These are phyloP conservation scores for Chalciporus chontae DNA, from an alignment of 768 basidiomycete genomes.

Conservation along the genomic window DNA sequence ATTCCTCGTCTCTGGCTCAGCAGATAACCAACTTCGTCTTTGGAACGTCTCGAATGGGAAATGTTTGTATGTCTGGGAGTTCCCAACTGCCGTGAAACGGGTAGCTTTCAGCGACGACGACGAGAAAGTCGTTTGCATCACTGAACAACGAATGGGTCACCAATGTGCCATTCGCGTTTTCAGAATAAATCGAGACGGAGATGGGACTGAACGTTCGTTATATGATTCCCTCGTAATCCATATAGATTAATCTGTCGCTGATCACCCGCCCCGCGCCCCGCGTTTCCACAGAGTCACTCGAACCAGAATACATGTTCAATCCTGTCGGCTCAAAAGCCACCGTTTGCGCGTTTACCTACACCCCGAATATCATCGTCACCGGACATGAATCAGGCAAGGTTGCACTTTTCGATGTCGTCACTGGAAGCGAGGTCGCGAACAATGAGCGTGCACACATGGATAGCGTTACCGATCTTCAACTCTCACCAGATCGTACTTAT, in stretches of 20 bases:
- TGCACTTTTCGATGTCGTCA: conserved; percentile 83
- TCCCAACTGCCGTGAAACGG: conserved; percentile 95
- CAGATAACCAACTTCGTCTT: conserved; percentile 88
- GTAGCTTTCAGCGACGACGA: conserved; percentile 90
- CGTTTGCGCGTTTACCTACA: conserved; percentile 86
- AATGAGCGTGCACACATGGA: conserved; percentile 90
- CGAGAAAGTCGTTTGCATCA: conserved; percentile 83
- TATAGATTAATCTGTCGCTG: conserved; percentile 3
- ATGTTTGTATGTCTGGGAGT: conserved; percentile 94
- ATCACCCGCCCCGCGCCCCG: not conserved
- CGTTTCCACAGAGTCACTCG: conserved; percentile 57
- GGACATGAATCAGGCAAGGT: conserved; percentile 97
- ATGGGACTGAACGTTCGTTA: conserved; percentile 70
- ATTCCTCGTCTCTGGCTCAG: conserved; percentile 87
- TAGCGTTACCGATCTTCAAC: conserved; percentile 87
- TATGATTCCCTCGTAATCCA: no score
- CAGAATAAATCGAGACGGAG: conserved; percentile 76
- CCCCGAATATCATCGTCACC: conserved; percentile 77
- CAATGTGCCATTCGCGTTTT: conserved; percentile 92
- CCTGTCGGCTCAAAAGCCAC: conserved; percentile 95
- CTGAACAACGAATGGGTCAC: conserved; percentile 94
- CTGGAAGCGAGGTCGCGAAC: conserved; percentile 75
- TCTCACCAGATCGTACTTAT: conserved; percentile 87
- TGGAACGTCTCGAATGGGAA: conserved; percentile 91
- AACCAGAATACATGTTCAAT: conserved; percentile 77